Percentiles rank a stretch among this genome's conserved stretches.
phyloP scores from a whole-genome alignment of 305 asterid species.

The Fraxinus sp. region DNA sequence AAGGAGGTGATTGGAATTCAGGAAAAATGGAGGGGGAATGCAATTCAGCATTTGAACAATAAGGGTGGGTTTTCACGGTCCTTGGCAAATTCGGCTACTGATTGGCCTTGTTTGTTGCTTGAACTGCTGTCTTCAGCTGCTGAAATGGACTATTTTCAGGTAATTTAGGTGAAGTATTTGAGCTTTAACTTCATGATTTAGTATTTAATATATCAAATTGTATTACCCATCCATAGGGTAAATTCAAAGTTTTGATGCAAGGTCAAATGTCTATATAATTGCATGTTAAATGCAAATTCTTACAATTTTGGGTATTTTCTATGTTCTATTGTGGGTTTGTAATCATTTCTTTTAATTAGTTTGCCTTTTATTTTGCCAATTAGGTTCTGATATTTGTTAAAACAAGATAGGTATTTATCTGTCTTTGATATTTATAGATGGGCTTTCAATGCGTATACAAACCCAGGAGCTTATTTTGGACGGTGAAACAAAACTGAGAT shows the following conservation, averaged over 20 bases:
- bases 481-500: constrained; percentile 12
- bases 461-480: constrained; percentile 9
- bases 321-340: constrained; percentile 14
- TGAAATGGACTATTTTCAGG: constrained; percentile 90
- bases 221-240: constrained; percentile 7
- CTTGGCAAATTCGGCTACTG: constrained; percentile 82
- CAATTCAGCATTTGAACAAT: constrained; percentile 67
- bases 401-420: constrained; percentile 4
- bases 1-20: constrained; percentile 78
- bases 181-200: constrained; percentile 6
- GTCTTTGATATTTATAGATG: constrained; percentile 6
- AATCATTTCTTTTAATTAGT: constrained; percentile 2
- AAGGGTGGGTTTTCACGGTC: constrained; percentile 81
- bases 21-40: constrained; percentile 75
- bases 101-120: constrained; percentile 89
- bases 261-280: background rate
- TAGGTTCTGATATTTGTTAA: constrained; percentile 2
- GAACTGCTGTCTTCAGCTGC: constrained; percentile 87
- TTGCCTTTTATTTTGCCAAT: background rate
- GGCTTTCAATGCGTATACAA: constrained; percentile 5
- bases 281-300: background rate
- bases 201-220: constrained; percentile 2
- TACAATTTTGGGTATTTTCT: constrained; percentile 4
- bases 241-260: background rate
- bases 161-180: constrained; percentile 28